These are phyloP conservation scores for Leishmania martiniquensis DNA, from an alignment of 208 protist species.

Conservation along the genomic window DNA sequence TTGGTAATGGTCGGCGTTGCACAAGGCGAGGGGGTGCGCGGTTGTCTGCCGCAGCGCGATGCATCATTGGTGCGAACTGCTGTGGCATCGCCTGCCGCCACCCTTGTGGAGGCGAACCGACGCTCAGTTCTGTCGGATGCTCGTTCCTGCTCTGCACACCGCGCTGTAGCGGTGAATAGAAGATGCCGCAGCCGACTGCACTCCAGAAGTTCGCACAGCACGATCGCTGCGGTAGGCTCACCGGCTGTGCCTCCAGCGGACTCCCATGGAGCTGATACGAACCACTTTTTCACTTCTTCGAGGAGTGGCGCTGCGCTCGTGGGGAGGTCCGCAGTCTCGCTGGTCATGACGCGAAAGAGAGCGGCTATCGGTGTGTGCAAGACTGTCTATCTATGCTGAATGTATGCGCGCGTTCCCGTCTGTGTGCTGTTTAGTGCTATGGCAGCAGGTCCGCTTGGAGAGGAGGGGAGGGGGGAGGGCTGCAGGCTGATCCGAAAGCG, in stretches of 20 bases:
- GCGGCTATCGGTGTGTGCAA: neutral
- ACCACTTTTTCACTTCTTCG: constrained; percentile 7
- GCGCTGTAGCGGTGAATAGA: neutral
- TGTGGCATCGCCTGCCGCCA: neutral
- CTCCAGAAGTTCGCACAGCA: constrained; percentile 28
- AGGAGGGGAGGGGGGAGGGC: neutral
- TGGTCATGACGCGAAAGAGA: constrained; percentile 7
- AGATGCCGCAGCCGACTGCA: constrained; percentile 15
- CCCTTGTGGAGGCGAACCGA: neutral
- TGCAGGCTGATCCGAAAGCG: neutral
- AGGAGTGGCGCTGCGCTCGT: neutral
- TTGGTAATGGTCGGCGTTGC: neutral
- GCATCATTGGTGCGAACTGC: neutral
- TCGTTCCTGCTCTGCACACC: neutral
- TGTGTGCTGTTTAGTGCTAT: neutral
- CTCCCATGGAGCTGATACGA: constrained; percentile 9
- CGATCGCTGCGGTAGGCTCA: constrained; percentile 4
- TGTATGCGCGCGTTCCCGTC: neutral
- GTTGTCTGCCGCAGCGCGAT: neutral
- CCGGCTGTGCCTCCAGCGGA: neutral
- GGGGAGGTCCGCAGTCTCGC: neutral
- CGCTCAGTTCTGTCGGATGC: neutral
- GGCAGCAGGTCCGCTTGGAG: neutral
- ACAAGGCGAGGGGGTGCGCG: neutral
- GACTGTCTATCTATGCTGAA: neutral